Percentiles rank a stretch among this genome's conserved stretches.
Conservation (phyloP, 192 early-diverging fungal genomes). For the Powellomyces hirtus region DNA sequence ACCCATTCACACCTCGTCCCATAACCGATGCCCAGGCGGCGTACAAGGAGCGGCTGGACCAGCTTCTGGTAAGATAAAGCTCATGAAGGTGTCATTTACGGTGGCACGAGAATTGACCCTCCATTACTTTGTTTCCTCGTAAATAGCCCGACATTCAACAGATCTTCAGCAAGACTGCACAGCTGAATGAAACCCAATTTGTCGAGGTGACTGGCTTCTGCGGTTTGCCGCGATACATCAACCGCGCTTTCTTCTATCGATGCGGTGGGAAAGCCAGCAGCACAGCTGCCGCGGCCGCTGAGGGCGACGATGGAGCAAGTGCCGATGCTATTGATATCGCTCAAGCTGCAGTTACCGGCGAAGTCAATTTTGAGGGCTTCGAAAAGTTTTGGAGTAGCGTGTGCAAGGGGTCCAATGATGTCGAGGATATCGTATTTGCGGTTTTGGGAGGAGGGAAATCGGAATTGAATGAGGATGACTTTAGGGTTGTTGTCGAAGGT, state of each 20-base stretch:
- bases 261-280: constrained; percentile 1
- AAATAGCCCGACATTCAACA: neutral
- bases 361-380: neutral
- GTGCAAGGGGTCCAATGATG: too few species aligned
- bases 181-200: constrained; percentile 5
- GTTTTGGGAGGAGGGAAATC: neutral
- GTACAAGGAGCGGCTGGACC: neutral
- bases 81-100: neutral
- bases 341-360: neutral
- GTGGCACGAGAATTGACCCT: neutral
- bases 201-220: constrained; percentile 1
- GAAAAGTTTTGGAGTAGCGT: constrained; percentile 2
- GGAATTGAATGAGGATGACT: constrained; percentile 61
- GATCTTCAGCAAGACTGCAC: neutral
- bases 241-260: constrained; percentile 20
- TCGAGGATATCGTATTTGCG: constrained; percentile 5
- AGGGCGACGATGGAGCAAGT: neutral
- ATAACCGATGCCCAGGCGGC: neutral
- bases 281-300: neutral
- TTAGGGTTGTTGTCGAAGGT: constrained; percentile 64
- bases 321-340: neutral
- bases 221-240: constrained; percentile 19
- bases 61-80: neutral
- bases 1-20: neutral
- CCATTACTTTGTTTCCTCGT: neutral